Evolutionary conservation across 2,329 filamentous ascomycete genomes (phyloP).

Genomic region (Diaporthe caulivora): DNA sequence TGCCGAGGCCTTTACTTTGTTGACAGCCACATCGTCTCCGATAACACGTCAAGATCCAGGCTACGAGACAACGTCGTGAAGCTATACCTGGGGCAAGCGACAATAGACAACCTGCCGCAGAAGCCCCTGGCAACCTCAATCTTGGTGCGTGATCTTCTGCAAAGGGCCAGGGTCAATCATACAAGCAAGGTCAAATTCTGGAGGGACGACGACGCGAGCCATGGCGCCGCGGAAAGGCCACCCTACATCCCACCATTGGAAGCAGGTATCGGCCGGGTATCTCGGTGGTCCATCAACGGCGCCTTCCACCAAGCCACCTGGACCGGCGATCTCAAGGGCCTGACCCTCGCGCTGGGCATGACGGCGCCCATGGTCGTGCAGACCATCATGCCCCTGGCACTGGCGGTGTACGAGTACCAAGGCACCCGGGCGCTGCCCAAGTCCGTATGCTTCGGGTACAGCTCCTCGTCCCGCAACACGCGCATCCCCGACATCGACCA

Average conservation of each 20-base stretch:
- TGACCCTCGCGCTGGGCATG: constrained; percentile 9
- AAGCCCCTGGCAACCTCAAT: neutral
- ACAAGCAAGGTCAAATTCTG: constrained; percentile 10
- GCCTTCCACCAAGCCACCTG: neutral
- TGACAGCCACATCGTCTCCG: constrained; percentile 8
- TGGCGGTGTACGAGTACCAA: constrained; percentile 21
- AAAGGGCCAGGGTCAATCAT: neutral
- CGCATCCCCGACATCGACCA: constrained; percentile 13
- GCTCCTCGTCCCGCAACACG: neutral
- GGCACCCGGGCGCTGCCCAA: neutral
- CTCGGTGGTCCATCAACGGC: neutral
- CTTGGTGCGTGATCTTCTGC: neutral
- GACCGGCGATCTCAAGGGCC: constrained; percentile 26
- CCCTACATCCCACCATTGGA: neutral
- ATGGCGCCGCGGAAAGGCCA: neutral
- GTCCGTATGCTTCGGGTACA: neutral
- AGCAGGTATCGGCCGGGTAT: neutral
- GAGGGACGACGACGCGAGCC: neutral
- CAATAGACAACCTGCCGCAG: constrained; percentile 8
- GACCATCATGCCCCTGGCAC: neutral
- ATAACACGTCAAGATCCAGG: constrained; percentile 19
- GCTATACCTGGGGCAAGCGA: constrained; percentile 14
- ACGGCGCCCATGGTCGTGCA: constrained; percentile 7
- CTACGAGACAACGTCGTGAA: constrained; percentile 26
- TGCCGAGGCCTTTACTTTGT: neutral